Evolutionary conservation across 768 basidiomycete genomes (phyloP), one percentile per base, ranked within the genome.

Genomic region (Paxillus ammoniavirescens): DNA sequence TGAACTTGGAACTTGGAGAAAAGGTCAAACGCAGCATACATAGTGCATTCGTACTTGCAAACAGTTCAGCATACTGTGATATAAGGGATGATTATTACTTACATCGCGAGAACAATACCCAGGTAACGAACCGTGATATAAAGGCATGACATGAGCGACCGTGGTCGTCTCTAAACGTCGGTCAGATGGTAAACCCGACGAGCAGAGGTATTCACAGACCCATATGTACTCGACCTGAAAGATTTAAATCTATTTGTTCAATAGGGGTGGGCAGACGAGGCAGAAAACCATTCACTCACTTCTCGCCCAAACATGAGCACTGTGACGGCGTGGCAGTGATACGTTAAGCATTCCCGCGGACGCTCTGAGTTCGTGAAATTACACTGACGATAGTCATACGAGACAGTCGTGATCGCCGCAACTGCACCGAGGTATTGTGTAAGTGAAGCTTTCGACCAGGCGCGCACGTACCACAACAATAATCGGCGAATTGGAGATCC

Each of bases 61-160:
- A 40, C 8, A 45, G 18, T 13, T 52, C 28, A 52, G 51, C 33
- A n/a, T 15, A 18, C 26, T 26, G 8, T 15, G 12, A 50, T 5
- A 21, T 44, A 5, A 33, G 17, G 36, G 17, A 45, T 15, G 38
- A 7, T 17, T n/a, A 40, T 17, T 14, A 55, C 54, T 45, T 23
- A 55, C 54, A 55, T 46, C 15, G 54, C 43, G 38, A 51, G 36
- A 26, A 42, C 38, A 21, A 55, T 45, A 5, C 54, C 54, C 23
- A 55, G 13, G 21, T 55, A 55, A 41, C 54, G 54, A 33, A 55
- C 23, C n/a, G 46, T 12, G 44, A 47, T 28, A 47, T 55, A 55
- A 18, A 55, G 54, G 38, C 26, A 18, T 8, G 54, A 55, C 54
- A 55, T 47, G 36, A 50, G 23, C 17, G 54, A 55, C 44, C 43